These are phyloP conservation scores for Ascosphaera apis DNA, from an alignment of 2,329 filamentous ascomycete species.

Conservation along the genomic window DNA sequence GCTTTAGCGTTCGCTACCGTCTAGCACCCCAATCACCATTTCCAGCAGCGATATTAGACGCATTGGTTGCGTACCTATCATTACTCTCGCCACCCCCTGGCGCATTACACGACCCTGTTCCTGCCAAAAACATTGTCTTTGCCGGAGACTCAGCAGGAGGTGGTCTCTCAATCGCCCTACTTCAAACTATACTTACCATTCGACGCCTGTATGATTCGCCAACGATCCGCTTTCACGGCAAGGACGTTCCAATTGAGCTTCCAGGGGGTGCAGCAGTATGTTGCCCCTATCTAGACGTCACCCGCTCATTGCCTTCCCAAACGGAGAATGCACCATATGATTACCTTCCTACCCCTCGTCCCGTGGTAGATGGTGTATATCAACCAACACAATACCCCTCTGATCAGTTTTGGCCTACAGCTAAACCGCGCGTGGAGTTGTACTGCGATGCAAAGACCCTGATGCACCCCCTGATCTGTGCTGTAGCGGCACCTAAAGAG, in stretches of 20 bases:
- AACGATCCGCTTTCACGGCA: constrained; percentile 18
- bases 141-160: constrained; percentile 25
- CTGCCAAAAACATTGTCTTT: constrained; percentile 21
- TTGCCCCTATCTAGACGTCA: constrained; percentile 22
- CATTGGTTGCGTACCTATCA: constrained; percentile 24
- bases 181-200: constrained; percentile 21
- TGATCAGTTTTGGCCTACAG: constrained; percentile 18
- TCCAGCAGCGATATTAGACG: constrained; percentile 23
- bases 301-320: constrained; percentile 19
- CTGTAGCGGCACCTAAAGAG: constrained; percentile 13
- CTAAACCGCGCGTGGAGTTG: constrained; percentile 20
- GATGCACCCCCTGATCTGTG: constrained; percentile 20
- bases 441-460: constrained; percentile 17
- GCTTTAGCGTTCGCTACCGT: constrained; percentile 23
- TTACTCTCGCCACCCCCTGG: constrained; percentile 22
- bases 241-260: constrained; percentile 16
- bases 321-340: constrained; percentile 17
- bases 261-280: constrained; percentile 18
- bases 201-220: constrained; percentile 11
- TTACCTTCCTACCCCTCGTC: constrained; percentile 15
- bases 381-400: constrained; percentile 10
- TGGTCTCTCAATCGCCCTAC: constrained; percentile 18
- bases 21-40: constrained; percentile 26
- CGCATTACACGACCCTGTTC: constrained; percentile 19
- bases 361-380: constrained; percentile 8